Evolutionary conservation across 148 eudicot genomes (phyloP), one percentile per base, ranked within the genome.

Genomic region (Pouteria glomerata): DNA sequence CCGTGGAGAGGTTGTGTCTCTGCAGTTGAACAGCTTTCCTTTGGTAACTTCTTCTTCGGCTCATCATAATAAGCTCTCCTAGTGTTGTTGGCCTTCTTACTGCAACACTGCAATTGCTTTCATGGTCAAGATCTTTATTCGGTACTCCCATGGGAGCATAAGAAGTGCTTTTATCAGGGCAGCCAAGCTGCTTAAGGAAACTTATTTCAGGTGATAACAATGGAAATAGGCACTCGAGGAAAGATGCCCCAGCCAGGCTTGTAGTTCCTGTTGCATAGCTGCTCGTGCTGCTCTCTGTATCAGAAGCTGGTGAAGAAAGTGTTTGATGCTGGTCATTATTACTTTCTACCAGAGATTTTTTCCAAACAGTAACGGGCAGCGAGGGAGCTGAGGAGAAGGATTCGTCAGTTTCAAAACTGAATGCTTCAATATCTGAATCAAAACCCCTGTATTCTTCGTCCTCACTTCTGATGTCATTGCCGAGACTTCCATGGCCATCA

Each of bases 21-120:
- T 41, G 86, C 77, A 79, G 82, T 56, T 73, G 77, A 4, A 70
- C 80, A 18, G 84, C 89, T 76, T 85, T 91, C 72, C 83, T 86
- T 24, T 67, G 78, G 61, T 70, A 85, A 80, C 89, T 91, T 52
- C 85, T 79, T 71, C 94, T 81, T 57, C 88, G 79, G 79, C 99
- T 89, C 93, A 86, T 76, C 87, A 91, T 80, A 64, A 91, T 92
- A 66, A 95, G 81, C 83, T 91, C 97, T 50, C 92, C 98, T 1
- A 91, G 86, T 19, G 96, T 94, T 8, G 81, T 64, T 13, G 92
- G 87, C 81, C 85, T 84, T 68, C 82, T 84, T n/a, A 73, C 78
- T 11, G 71, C 72, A 16, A 71, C 76, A 55, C 82, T 82, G 21
- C 59, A 63, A 27, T 80, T 84, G 55, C 73, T 82, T 66, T 74